Evolutionary conservation across 345 rosid species (phyloP), one percentile per base, ranked within the genome.

Genomic region (Salix brachista): DNA sequence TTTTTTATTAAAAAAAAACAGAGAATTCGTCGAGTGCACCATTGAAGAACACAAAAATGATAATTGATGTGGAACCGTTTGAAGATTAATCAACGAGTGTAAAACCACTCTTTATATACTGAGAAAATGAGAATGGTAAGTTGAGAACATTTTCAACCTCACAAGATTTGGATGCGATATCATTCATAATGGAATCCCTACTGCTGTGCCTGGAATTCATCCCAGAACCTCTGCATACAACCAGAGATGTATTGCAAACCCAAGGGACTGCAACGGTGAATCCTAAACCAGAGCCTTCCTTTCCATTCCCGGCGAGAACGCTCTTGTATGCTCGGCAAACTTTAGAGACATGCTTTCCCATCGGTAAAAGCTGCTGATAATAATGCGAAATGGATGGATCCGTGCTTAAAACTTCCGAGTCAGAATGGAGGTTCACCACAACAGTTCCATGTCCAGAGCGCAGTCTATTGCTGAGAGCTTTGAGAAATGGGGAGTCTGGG

Each of bases 341-440:
- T 54, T 85, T 81, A n/a, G 86, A 80, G 50, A 91, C 90, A 62
- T 90, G 85, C 72, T 75, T 85, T 26, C 96, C 87, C 73, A 86
- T 77, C 1, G 86, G 90, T 62, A 82, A 80, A 50, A 74, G 73
- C 46, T 81, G 90, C 62, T 80, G 81, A 70, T 81, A 66, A 72
- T 72, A 79, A 65, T 80, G 52, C 13, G 83, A 74, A 71, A 39
- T 50, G 0, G 89, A 78, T 19, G 84, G 83, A 23, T 73, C 72
- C 18, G 83, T 9, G 8, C 78, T 69, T 6, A 39, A 44, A 39
- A 80, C 75, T 19, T 88, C 90, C 4, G 87, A 80, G 80, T 87
- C 97, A 2, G 96, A 88, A 69, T 93, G 97, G 76, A 95, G 96
- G 87, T 95, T 95, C 83, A 93, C 96, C 77, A 95, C 94, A 4